Evolutionary conservation across 306 rosid genomes (phyloP).

Genomic region (Cyclanthera cordifolia): DNA sequence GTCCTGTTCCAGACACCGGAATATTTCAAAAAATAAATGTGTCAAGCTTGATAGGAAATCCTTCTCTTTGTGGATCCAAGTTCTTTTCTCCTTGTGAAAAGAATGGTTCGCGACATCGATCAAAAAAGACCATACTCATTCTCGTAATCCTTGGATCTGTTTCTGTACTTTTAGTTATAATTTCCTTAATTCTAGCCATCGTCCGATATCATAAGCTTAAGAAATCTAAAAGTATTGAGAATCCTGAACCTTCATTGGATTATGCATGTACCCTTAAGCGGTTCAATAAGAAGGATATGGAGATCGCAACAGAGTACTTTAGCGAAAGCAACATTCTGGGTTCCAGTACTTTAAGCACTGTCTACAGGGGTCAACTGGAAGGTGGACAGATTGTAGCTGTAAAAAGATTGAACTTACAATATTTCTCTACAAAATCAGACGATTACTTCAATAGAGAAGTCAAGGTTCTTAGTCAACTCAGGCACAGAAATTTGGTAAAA

Average conservation of each 20-base stretch:
- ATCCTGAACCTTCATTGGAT: constrained; percentile 22
- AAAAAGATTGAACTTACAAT: constrained; percentile 57
- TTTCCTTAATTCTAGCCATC: background rate
- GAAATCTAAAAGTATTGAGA: constrained; percentile 10
- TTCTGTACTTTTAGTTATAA: background rate
- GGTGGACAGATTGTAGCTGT: constrained; percentile 45
- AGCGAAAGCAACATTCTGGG: no score
- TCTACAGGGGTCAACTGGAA: constrained; percentile 34
- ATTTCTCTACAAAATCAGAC: constrained; percentile 48
- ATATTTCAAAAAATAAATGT: constrained; percentile 38
- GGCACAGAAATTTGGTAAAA: constrained; percentile 80
- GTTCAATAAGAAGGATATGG: constrained; percentile 44
- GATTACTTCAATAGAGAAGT: constrained; percentile 58
- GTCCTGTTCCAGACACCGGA: constrained; percentile 21
- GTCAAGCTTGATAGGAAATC: constrained; percentile 54
- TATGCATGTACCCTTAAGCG: constrained; percentile 44
- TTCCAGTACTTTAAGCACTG: no score
- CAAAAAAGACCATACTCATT: background rate
- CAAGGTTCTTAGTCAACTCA: constrained; percentile 54
- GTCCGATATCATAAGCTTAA: constrained; percentile 9
- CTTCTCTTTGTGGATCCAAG: constrained; percentile 54
- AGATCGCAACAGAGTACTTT: constrained; percentile 45
- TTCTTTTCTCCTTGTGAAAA: constrained; percentile 34
- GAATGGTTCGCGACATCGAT: constrained; percentile 20
- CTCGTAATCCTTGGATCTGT: background rate